These are phyloP conservation scores for Aspergillus versicolor DNA, from an alignment of 2,329 filamentous ascomycete genomes.

Conservation along the genomic window DNA sequence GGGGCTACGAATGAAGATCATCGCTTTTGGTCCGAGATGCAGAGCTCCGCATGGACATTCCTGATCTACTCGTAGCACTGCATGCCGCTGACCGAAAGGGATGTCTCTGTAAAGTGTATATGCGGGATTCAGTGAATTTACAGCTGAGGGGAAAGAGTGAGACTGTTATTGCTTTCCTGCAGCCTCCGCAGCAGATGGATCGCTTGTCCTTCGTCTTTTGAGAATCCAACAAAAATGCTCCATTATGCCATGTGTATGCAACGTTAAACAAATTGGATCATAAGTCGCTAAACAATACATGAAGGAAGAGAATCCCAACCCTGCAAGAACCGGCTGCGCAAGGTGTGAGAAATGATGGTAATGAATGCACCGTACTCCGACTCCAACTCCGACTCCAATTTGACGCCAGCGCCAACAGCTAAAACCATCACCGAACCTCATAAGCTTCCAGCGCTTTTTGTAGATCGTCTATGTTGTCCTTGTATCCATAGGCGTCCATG, in stretches of 20 bases:
- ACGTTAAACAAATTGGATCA: neutral
- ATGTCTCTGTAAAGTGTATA: too few species aligned
- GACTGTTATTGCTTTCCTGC: neutral
- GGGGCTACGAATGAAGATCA: neutral
- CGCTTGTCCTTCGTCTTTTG: neutral
- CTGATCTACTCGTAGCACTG: neutral
- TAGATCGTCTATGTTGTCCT: conserved; percentile 45
- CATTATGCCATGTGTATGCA: neutral
- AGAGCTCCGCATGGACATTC: conserved; percentile 4
- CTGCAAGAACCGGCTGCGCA: neutral
- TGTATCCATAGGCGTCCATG: conserved; percentile 50
- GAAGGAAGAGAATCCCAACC: neutral
- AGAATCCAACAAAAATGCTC: neutral
- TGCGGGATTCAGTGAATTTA: too few species aligned
- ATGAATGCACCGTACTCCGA: neutral
- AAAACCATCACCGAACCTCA: conserved; percentile 35
- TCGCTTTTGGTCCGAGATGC: neutral
- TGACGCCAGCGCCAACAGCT: neutral
- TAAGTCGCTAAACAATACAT: neutral
- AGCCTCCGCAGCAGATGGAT: neutral
- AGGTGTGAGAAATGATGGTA: neutral
- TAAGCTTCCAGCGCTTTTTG: conserved; percentile 47
- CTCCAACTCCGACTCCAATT: neutral
- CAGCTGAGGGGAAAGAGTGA: neutral
- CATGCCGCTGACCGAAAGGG: too few species aligned